A percentile compares a stretch with the other conserved stretches of the same genome.
These are phyloP conservation scores for Epichloe scottii DNA, from an alignment of 2,329 filamentous ascomycete genomes.

Conservation along the genomic window DNA sequence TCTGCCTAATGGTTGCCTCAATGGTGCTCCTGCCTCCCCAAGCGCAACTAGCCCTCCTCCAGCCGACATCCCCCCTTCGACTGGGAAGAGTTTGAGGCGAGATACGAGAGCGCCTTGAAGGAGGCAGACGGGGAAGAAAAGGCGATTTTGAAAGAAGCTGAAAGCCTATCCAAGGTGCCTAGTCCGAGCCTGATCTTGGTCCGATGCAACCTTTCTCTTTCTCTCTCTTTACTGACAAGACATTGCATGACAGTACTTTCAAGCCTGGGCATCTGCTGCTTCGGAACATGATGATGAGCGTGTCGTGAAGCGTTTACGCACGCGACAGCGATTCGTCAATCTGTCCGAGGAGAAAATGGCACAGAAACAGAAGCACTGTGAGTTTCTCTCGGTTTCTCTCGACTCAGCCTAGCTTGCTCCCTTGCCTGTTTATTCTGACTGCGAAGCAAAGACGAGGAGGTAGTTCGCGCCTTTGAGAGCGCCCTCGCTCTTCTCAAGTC, in stretches of 20 bases:
- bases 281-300: slow-evolving; percentile 62
- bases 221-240: background rate
- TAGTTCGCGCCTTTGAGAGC: slow-evolving; percentile 50
- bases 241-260: slow-evolving; percentile 52
- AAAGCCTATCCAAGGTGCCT: slow-evolving; percentile 49
- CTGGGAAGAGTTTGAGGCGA: slow-evolving; percentile 64
- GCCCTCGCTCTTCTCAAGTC: slow-evolving; percentile 41
- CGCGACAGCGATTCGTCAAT: slow-evolving; percentile 63
- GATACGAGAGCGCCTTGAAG: slow-evolving; percentile 54
- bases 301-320: slow-evolving; percentile 68
- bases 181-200: background rate
- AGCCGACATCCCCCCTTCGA: slow-evolving; percentile 47
- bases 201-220: background rate
- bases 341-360: slow-evolving; percentile 59
- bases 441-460: slow-evolving; percentile 29
- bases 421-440: slow-evolving; percentile 9
- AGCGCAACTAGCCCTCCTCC: slow-evolving; percentile 28
- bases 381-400: slow-evolving; percentile 25
- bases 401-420: background rate
- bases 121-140: slow-evolving; percentile 52
- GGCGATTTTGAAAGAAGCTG: slow-evolving; percentile 53
- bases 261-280: slow-evolving; percentile 63
- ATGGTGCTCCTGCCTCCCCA: slow-evolving; percentile 12
- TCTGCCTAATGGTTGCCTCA: slow-evolving; percentile 19
- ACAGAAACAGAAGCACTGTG: slow-evolving; percentile 71